Percentiles rank a stretch among this genome's conserved stretches.
phyloP scores from a whole-genome alignment of 352 stramenopile genomes.

The Pilasporangium apinafurcum region DNA sequence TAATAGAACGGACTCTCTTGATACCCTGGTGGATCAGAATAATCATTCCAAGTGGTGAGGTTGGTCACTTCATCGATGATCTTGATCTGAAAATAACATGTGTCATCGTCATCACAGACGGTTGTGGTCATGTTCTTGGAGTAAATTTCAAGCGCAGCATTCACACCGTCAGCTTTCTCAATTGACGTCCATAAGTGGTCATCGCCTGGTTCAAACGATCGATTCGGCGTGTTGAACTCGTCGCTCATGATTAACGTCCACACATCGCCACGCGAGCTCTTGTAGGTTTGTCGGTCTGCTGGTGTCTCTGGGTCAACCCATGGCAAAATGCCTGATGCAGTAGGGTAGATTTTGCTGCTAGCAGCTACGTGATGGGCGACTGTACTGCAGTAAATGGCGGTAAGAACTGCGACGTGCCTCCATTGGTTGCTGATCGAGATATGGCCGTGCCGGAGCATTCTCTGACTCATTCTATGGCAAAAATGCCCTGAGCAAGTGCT shows the following conservation, averaged over 20 bases:
- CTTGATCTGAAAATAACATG: constrained; percentile 67
- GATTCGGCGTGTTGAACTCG: constrained; percentile 56
- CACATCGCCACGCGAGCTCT: constrained; percentile 35
- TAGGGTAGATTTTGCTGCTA: too few relatives aligned
- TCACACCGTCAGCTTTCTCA: constrained; percentile 66
- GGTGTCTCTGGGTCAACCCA: constrained; percentile 67
- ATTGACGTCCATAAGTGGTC: constrained; percentile 93
- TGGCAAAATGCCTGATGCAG: constrained; percentile 44
- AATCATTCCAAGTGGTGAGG: constrained; percentile 56
- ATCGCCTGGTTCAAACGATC: constrained; percentile 87
- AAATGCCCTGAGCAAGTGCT: too few relatives aligned
- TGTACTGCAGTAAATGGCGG: too few relatives aligned
- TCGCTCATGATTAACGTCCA: constrained; percentile 77
- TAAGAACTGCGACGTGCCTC: too few relatives aligned
- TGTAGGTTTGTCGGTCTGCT: constrained; percentile 24
- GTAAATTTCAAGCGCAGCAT: constrained; percentile 64
- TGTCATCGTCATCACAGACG: constrained; percentile 39
- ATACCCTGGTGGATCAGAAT: constrained; percentile 42
- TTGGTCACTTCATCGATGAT: constrained; percentile 28
- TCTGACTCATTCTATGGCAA: too few relatives aligned
- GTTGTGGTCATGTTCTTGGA: constrained; percentile 68
- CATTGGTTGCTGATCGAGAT: too few relatives aligned
- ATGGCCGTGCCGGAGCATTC: too few relatives aligned
- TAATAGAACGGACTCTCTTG: constrained; percentile 41
- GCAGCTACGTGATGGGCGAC: too few relatives aligned